phyloP scores from a whole-genome alignment of 192 early-diverging fungal species.

The Backusella macrospora region DNA sequence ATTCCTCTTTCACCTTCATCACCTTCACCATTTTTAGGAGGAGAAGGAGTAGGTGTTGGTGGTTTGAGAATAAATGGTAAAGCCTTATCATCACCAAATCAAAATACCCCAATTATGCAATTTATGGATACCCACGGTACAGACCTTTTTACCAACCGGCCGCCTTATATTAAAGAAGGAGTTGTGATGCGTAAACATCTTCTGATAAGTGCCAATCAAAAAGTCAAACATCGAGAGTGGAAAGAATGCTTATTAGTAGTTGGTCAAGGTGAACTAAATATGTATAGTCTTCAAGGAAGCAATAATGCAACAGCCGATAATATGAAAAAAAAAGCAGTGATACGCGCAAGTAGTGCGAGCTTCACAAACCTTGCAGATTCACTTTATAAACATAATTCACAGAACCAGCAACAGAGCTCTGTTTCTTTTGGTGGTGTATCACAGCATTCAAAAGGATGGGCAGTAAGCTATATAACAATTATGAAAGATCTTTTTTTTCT shows the following conservation, averaged over 20 bases:
- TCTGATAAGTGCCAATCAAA: conserved; percentile 72
- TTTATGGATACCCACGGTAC: conserved; percentile 20
- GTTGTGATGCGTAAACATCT: conserved; percentile 87
- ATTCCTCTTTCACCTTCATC: neutral
- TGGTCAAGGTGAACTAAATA: conserved; percentile 75
- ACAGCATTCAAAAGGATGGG: neutral
- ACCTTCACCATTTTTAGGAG: neutral
- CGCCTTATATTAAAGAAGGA: conserved; percentile 65
- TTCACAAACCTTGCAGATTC: conserved; percentile 34
- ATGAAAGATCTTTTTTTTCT: neutral
- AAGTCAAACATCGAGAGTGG: conserved; percentile 88
- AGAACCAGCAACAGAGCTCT: neutral
- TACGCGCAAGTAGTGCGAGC: conserved; percentile 31
- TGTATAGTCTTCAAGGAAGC: conserved; percentile 75
- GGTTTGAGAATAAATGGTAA: neutral
- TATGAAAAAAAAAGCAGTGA: conserved; percentile 22
- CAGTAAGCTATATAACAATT: conserved; percentile 1
- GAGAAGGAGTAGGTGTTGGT: too few relatives aligned
- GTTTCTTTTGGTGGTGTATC: neutral
- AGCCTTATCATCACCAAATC: conserved; percentile 4
- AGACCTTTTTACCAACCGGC: conserved; percentile 23
- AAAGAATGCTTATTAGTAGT: conserved; percentile 75
- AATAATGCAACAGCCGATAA: conserved; percentile 36
- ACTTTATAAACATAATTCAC: neutral
- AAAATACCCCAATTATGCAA: conserved; percentile 7